These are phyloP conservation scores for Euphorbia peplus DNA, from an alignment of 345 rosid genomes.

Conservation along the genomic window DNA sequence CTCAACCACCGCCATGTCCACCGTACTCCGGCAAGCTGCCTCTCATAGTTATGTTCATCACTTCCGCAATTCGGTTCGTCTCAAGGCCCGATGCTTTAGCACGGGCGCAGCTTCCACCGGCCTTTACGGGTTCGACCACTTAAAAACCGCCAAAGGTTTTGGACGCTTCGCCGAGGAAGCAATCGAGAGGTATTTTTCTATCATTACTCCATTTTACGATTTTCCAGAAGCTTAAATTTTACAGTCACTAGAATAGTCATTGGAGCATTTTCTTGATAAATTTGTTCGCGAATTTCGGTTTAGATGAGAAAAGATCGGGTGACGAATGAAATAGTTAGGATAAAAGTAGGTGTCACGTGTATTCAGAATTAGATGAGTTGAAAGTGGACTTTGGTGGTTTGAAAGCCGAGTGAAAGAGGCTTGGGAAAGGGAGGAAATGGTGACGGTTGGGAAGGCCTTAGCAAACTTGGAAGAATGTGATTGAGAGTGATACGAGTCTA, in stretches of 20 bases:
- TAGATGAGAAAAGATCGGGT: no score
- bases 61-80: constrained; percentile 17
- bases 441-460: no score
- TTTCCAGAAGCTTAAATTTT: neutral
- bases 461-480: no score
- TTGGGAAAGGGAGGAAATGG: no score
- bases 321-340: no score
- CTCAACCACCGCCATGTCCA: constrained; percentile 33
- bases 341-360: no score
- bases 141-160: constrained; percentile 78
- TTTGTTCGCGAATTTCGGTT: neutral
- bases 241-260: neutral
- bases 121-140: constrained; percentile 75
- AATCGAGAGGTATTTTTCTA: constrained; percentile 53
- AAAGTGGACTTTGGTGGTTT: no score
- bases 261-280: neutral
- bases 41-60: constrained; percentile 9
- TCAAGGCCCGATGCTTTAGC: constrained; percentile 32
- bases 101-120: constrained; percentile 53
- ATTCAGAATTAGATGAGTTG: no score
- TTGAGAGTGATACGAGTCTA: no score
- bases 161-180: constrained; percentile 85
- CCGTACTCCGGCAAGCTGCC: constrained; percentile 25
- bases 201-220: neutral
- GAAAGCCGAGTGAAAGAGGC: no score